Evolutionary conservation across 306 rosid genomes (phyloP).

Genomic region (Casuarina glauca): DNA sequence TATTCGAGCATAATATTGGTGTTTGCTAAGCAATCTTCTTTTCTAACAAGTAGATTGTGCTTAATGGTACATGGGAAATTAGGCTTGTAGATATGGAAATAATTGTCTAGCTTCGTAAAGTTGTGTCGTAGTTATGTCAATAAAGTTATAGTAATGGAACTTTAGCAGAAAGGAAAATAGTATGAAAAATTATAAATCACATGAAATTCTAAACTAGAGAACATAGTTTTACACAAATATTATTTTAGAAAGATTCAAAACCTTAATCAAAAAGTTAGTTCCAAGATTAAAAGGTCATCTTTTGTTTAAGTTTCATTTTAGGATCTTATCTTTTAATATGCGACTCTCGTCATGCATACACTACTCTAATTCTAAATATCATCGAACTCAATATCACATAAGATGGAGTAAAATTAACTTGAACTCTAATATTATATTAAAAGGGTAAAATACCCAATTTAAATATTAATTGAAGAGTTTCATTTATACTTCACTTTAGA

Average conservation of each 20-base stretch:
- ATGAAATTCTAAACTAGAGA: conserved; percentile 13
- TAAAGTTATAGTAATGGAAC: not conserved
- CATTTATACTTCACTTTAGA: too few species aligned
- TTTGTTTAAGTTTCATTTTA: too few species aligned
- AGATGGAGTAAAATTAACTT: too few species aligned
- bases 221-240: conserved; percentile 21
- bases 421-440: too few species aligned
- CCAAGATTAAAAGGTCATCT: too few species aligned
- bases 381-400: too few species aligned
- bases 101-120: not conserved
- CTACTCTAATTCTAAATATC: too few species aligned
- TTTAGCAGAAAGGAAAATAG: not conserved
- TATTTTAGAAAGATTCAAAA: conserved; percentile 34
- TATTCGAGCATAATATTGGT: not conserved
- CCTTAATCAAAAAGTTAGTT: too few species aligned
- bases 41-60: not conserved
- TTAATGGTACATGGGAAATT: not conserved
- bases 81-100: not conserved
- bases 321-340: too few species aligned
- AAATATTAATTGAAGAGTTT: too few species aligned
- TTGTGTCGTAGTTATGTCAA: not conserved
- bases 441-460: too few species aligned
- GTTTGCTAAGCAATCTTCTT: not conserved
- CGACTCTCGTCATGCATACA: too few species aligned
- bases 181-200: not conserved